phyloP scores from a whole-genome alignment of 768 basidiomycete species.

The Ramaria sp. region DNA sequence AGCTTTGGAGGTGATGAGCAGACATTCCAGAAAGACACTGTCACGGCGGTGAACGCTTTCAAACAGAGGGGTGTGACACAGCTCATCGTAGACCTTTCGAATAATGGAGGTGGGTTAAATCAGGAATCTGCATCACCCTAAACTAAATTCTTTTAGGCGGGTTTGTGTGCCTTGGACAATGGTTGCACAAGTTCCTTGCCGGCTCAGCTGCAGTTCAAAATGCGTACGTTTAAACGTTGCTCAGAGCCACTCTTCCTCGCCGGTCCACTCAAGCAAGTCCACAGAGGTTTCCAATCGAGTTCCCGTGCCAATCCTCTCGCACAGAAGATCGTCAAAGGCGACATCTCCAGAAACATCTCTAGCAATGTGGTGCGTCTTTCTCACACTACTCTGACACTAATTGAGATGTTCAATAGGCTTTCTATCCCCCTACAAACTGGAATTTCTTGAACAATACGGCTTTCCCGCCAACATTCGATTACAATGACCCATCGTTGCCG shows the following conservation, averaged over 20 bases:
- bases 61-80: slow-evolving; percentile 36
- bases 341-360: slow-evolving; percentile 32
- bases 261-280: not conserved
- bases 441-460: slow-evolving; percentile 38
- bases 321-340: slow-evolving; percentile 43
- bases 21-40: slow-evolving; percentile 42
- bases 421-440: slow-evolving; percentile 12
- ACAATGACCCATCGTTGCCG: slow-evolving; percentile 32
- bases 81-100: slow-evolving; percentile 47
- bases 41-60: slow-evolving; percentile 35
- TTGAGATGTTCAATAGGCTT: not conserved
- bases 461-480: slow-evolving; percentile 30
- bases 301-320: slow-evolving; percentile 46
- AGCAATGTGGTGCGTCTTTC: not conserved
- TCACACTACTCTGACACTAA: not conserved
- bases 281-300: slow-evolving; percentile 47
- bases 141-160: slow-evolving; percentile 30
- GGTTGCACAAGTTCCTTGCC: slow-evolving; percentile 46
- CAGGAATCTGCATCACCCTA: too few relatives aligned
- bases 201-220: slow-evolving; percentile 35
- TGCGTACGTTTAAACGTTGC: slow-evolving; percentile 33
- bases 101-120: slow-evolving; percentile 43
- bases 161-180: slow-evolving; percentile 50
- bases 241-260: not conserved
- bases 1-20: slow-evolving; percentile 42